Evolutionary conservation across 495 filamentous ascomycete species (phyloP), one percentile per base, ranked within the genome.

Genomic region (Penicillium arizonense): DNA sequence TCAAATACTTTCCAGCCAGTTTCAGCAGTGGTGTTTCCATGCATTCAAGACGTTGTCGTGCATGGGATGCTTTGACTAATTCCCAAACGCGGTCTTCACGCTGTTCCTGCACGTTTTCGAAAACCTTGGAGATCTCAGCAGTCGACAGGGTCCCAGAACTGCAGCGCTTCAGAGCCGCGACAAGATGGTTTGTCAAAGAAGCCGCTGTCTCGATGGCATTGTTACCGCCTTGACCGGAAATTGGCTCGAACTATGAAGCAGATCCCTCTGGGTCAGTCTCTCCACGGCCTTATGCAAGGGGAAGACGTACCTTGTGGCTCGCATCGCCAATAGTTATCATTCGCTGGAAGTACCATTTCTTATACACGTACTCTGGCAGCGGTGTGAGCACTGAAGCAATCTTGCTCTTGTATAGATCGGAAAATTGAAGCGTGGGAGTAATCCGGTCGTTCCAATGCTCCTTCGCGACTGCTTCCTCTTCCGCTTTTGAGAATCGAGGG

Each of bases 141-240:
- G 47, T 35, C 10, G 59, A 55, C 11, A 59, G 28, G 0, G 32
- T 26, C 2, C 20, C 23, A 3, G 40, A 47, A 10, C 32, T 13
- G 28, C 30, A 34, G 10, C 4, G 20, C 21, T 44, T 13, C 5
- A 59, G 34, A 3, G 52, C 33, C 3, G 49, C n/a, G 9, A 59
- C 42, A 13, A 65, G 52, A 26, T 56, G 39, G 40, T 75, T 76
- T 4, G 60, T 58, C 11, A 78, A 50, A 18, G 63, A 61, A 0
- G 73, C 70, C 0, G 70, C 63, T n/a, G 61, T 69, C 57, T 77
- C 73, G 10, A 77, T 69, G 11, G 70, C 71, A 36, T 50, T 53
- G 32, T 76, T 75, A 12, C 67, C 74, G 5, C 70, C 73, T 50
- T 61, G 55, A 36, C 55, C 58, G 16, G 55, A 59, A 23, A 64